Percentiles rank a stretch among this genome's conserved stretches.
phyloP scores from a whole-genome alignment of 2,329 filamentous ascomycete species.

The Teratosphaeria epicoccoides region DNA sequence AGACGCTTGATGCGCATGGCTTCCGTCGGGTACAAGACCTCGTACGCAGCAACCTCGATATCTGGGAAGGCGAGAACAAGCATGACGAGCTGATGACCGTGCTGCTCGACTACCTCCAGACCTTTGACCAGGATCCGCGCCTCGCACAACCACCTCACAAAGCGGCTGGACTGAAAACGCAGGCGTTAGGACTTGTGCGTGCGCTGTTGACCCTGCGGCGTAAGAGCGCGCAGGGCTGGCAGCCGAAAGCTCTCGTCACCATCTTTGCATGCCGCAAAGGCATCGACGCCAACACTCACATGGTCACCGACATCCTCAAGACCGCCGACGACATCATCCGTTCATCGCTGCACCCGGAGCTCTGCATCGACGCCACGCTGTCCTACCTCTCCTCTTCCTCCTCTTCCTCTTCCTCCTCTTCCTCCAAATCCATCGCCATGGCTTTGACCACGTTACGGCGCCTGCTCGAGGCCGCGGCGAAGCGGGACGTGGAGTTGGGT shows the following conservation, averaged over 20 bases:
- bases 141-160: constrained; percentile 26
- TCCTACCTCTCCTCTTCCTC: constrained; percentile 25
- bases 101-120: constrained; percentile 62
- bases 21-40: constrained; percentile 69
- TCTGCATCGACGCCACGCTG: constrained; percentile 29
- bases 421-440: constrained; percentile 40
- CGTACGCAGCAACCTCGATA: constrained; percentile 52
- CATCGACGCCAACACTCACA: constrained; percentile 55
- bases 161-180: constrained; percentile 53
- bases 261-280: constrained; percentile 54
- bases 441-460: constrained; percentile 53
- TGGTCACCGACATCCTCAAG: constrained; percentile 63
- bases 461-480: constrained; percentile 39
- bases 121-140: constrained; percentile 32
- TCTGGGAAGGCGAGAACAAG: constrained; percentile 54
- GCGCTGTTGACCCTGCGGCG: constrained; percentile 59
- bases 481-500: constrained; percentile 10
- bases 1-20: constrained; percentile 67
- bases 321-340: constrained; percentile 61
- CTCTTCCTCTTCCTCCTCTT: constrained; percentile 51
- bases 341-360: constrained; percentile 47
- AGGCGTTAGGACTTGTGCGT: constrained; percentile 63
- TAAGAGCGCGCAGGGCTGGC: constrained; percentile 55
- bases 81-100: constrained; percentile 58
- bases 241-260: constrained; percentile 56